phyloP scores from a whole-genome alignment of 2,329 filamentous ascomycete species.

The Aspergillus caelatus region DNA sequence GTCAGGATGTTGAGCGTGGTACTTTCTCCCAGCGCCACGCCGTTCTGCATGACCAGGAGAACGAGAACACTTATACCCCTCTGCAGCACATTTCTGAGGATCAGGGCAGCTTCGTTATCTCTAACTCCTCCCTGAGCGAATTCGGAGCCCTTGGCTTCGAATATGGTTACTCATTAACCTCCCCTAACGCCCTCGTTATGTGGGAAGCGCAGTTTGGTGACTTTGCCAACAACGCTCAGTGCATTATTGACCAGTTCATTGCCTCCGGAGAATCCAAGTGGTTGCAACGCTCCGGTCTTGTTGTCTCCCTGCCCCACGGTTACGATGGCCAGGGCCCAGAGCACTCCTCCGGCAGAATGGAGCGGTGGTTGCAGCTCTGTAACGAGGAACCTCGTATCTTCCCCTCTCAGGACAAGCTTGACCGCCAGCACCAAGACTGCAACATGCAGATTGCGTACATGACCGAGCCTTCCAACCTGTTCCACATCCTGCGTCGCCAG shows the following conservation, averaged over 20 bases:
- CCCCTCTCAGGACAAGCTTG: conserved; percentile 83
- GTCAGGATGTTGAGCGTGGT: conserved; percentile 98
- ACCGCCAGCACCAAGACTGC: conserved; percentile 98
- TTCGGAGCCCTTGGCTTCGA: conserved; percentile 87
- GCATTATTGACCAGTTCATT: conserved; percentile 98
- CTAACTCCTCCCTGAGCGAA: conserved; percentile 85
- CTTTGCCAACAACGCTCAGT: conserved; percentile 99
- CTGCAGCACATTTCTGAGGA: conserved; percentile 86
- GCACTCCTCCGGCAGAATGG: conserved; percentile 95
- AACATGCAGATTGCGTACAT: conserved; percentile 99
- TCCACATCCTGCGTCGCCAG: conserved; percentile 94
- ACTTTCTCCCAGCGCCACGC: conserved; percentile 98
- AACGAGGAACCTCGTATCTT: conserved; percentile 97
- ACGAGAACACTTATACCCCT: conserved; percentile 87
- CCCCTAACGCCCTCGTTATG: conserved; percentile 95
- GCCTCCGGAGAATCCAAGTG: conserved; percentile 97
- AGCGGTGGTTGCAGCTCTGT: conserved; percentile 94
- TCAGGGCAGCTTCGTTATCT: conserved; percentile 94
- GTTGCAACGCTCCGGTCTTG: conserved; percentile 95
- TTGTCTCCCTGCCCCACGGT: conserved; percentile 94
- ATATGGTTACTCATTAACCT: conserved; percentile 97
- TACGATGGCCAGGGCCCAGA: conserved; percentile 98
- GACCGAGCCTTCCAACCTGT: conserved; percentile 93
- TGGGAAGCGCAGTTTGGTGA: conserved; percentile 99
- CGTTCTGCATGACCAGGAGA: conserved; percentile 97